Base-by-base conservation (phyloP, 495 filamentous ascomycete species). In the Beverwykella pulmonaria region DNA sequence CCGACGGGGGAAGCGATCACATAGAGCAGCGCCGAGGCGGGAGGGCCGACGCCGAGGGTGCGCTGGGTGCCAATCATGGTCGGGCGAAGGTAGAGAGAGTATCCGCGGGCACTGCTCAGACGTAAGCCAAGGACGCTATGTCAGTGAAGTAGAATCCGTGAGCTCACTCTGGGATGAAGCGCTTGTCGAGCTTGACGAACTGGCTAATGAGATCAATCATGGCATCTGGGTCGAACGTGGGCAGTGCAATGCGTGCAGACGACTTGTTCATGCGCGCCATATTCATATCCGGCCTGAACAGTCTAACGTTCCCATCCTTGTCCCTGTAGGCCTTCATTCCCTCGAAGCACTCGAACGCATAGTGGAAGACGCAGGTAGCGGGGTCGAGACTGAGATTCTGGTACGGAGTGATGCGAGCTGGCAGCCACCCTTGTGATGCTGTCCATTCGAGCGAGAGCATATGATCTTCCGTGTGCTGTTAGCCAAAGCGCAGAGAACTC, bases 261-360 rank as follows among this genome's bases (percentile, higher is more conserved):
- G 92, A 96, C 74, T 88, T 90, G 79, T 96, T 97, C 76, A 98
- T 78, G 48, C 94, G 89, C 61, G 82, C 85, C 94, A 97, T 97
- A 81, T 98, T 98, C 82, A 88, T 92, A 78, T 94, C 88, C 0
- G 94, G 94, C n/a, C 94, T 87, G 84, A 98, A 98, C 22, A 98
- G 79, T 19, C 92, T 87, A 63, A 93, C 85, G 48, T 87, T 73
- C 53, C 91, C 91, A 15, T 83, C 76, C 53, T 77, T 81, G 78
- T 94, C 90, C 74, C 89, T 91, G 82, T 98, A 98, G 34, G 95
- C 95, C 80, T 98, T 98, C 92, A 98, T 95, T 65, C 94, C 94
- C 78, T 98, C 94, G 79, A 98, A 98, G 76, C 88, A 91, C 76
- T 92, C 90, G 74, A 98, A 98, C 41, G 90, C 94, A 78, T 98